These are phyloP conservation scores for Fusarium armeniacum DNA, from an alignment of 2,329 filamentous ascomycete genomes.

Conservation along the genomic window DNA sequence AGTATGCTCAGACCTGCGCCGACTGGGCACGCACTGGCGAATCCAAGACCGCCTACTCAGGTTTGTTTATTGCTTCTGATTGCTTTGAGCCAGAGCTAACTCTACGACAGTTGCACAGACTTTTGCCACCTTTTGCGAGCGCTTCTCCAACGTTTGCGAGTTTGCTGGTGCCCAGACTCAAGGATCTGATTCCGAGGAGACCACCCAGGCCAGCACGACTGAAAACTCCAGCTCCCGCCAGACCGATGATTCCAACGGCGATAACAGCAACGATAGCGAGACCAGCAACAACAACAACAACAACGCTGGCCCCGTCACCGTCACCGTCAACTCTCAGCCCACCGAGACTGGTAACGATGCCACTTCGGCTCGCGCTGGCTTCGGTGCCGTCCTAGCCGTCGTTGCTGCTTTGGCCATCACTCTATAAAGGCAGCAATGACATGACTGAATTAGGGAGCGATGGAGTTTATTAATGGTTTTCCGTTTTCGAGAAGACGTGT, in stretches of 20 bases:
- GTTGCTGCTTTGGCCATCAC: constrained; percentile 43
- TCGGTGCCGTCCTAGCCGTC: constrained; percentile 44
- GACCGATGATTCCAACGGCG: constrained; percentile 11
- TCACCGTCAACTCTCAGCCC: constrained; percentile 38
- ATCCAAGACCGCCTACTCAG: constrained; percentile 44
- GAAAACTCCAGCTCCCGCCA: constrained; percentile 14
- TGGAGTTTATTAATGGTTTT: constrained; percentile 17
- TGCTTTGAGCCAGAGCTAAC: constrained; percentile 26
- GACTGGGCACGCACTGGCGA: constrained; percentile 51
- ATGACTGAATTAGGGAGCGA: constrained; percentile 1
- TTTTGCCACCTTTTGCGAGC: constrained; percentile 52
- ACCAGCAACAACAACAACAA: constrained; percentile 7
- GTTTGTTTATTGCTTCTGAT: constrained; percentile 39
- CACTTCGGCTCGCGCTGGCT: constrained; percentile 37
- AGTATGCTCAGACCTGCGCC: constrained; percentile 51
- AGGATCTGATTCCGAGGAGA: constrained; percentile 19
- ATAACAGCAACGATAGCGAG: constrained; percentile 19
- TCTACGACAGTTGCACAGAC: constrained; percentile 47
- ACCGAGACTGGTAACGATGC: constrained; percentile 39
- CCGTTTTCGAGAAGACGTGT: constrained; percentile 19
- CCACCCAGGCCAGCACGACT: constrained; percentile 24
- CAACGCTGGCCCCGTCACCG: constrained; percentile 38
- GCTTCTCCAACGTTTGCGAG: constrained; percentile 50
- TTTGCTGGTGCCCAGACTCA: constrained; percentile 16
- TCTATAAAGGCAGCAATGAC: constrained; percentile 39